A percentile compares a stretch with the other conserved stretches of the same genome.
Evolutionary conservation across 2,329 filamentous ascomycete species (phyloP).

Genomic region (Fusarium luffae): DNA sequence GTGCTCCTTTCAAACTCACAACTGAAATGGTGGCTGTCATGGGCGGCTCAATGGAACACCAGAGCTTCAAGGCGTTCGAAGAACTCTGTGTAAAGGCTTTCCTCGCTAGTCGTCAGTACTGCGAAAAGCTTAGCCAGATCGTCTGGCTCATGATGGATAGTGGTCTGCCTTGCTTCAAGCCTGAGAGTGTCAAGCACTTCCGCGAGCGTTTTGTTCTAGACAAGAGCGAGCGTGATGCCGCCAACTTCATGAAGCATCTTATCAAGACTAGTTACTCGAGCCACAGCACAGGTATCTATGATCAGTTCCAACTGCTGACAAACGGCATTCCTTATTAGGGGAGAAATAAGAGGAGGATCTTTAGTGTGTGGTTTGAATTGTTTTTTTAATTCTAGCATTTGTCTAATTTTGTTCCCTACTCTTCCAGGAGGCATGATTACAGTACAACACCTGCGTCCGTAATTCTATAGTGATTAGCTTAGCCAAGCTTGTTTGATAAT

Average conservation of each 20-base stretch:
- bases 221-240: slow-evolving; percentile 90
- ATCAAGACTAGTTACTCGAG: slow-evolving; percentile 91
- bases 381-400: slow-evolving; percentile 1
- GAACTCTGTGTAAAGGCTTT: slow-evolving; percentile 97
- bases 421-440: slow-evolving; percentile 1
- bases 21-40: slow-evolving; percentile 99
- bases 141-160: slow-evolving; percentile 96
- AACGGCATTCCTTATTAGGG: slow-evolving; percentile 93
- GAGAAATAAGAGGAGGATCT: slow-evolving; percentile 5
- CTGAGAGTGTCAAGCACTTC: slow-evolving; percentile 93
- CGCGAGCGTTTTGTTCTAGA: slow-evolving; percentile 92
- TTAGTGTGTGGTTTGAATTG: not conserved
- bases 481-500: slow-evolving; percentile 18
- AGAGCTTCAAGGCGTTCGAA: slow-evolving; percentile 95
- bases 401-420: not conserved
- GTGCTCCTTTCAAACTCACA: slow-evolving; percentile 97
- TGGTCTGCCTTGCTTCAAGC: slow-evolving; percentile 97
- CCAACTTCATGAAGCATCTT: slow-evolving; percentile 90
- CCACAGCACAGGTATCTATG: slow-evolving; percentile 93
- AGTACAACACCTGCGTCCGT: not conserved
- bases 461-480: slow-evolving; percentile 18
- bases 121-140: slow-evolving; percentile 88
- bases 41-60: slow-evolving; percentile 85
- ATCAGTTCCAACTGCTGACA: slow-evolving; percentile 96
- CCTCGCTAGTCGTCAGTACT: slow-evolving; percentile 85